phyloP scores from a whole-genome alignment of 345 rosid genomes.

The Gynandropsis gynandra region DNA sequence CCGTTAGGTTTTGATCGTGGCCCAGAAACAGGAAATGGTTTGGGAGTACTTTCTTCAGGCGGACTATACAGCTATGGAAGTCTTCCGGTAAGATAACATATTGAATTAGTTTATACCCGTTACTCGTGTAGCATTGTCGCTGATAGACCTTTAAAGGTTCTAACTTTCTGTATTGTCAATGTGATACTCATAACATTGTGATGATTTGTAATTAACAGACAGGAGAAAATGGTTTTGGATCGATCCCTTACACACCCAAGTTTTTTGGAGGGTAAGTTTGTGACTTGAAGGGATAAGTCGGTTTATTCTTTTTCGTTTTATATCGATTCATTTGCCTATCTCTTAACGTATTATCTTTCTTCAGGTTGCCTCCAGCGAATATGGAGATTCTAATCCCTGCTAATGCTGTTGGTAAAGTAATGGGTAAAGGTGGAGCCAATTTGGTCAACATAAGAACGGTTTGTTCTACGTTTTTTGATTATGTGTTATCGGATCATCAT shows the following conservation, averaged over 20 bases:
- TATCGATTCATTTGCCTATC: neutral
- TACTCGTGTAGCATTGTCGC: neutral
- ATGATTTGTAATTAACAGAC: slow-evolving; percentile 30
- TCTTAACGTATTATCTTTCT: slow-evolving; percentile 7
- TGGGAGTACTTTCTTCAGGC: slow-evolving; percentile 63
- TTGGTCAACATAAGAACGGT: slow-evolving; percentile 86
- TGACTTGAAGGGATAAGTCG: no score
- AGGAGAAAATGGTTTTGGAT: slow-evolving; percentile 56
- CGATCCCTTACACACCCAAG: slow-evolving; percentile 61
- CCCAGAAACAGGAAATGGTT: slow-evolving; percentile 50
- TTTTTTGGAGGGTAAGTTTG: slow-evolving; percentile 66
- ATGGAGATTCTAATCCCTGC: slow-evolving; percentile 79
- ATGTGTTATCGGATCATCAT: slow-evolving; percentile 12
- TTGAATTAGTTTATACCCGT: neutral
- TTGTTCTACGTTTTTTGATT: slow-evolving; percentile 19
- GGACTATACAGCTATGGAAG: slow-evolving; percentile 72
- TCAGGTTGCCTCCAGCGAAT: slow-evolving; percentile 51
- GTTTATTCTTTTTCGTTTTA: neutral
- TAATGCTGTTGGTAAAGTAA: slow-evolving; percentile 78
- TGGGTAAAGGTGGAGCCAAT: slow-evolving; percentile 91
- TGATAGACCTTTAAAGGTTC: neutral
- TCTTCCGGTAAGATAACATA: slow-evolving; percentile 39
- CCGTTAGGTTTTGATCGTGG: slow-evolving; percentile 71
- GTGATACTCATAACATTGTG: neutral
- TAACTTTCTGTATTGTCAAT: neutral